Conservation (phyloP, 2,329 filamentous ascomycete species). For the Penicillium sp. region DNA sequence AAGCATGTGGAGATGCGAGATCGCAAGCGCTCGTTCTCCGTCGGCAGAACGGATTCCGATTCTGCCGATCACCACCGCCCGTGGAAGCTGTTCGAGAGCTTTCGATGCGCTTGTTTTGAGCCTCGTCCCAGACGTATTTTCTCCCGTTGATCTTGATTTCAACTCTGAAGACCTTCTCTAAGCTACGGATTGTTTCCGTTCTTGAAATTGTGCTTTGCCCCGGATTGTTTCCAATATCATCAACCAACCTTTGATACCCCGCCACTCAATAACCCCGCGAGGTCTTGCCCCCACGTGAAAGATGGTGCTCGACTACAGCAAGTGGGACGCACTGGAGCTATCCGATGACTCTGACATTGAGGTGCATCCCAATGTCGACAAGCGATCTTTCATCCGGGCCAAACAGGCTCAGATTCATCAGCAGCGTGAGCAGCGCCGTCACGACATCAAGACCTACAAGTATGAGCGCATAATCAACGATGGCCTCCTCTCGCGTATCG, state of each 20-base stretch:
- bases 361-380: constrained; percentile 98
- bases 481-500: constrained; percentile 81
- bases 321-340: constrained; percentile 83
- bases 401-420: constrained; percentile 98
- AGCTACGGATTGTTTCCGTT: background rate
- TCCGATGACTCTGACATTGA: constrained; percentile 98
- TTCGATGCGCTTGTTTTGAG: constrained; percentile 27
- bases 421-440: constrained; percentile 79
- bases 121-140: background rate
- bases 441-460: constrained; percentile 86
- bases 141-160: background rate
- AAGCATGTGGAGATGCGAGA: constrained; percentile 21
- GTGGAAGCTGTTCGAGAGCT: constrained; percentile 39
- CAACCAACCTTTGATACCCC: constrained; percentile 23
- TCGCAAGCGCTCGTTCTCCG: constrained; percentile 15
- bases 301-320: constrained; percentile 66
- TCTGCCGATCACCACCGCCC: constrained; percentile 34
- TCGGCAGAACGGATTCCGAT: constrained; percentile 20
- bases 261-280: constrained; percentile 10
- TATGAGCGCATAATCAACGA: constrained; percentile 92
- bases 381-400: constrained; percentile 95
- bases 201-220: background rate
- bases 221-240: background rate
- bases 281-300: constrained; percentile 17
- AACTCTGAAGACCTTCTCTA: background rate